Conservation (phyloP, 768 basidiomycete genomes). For the Termitomyces sp. region DNA sequence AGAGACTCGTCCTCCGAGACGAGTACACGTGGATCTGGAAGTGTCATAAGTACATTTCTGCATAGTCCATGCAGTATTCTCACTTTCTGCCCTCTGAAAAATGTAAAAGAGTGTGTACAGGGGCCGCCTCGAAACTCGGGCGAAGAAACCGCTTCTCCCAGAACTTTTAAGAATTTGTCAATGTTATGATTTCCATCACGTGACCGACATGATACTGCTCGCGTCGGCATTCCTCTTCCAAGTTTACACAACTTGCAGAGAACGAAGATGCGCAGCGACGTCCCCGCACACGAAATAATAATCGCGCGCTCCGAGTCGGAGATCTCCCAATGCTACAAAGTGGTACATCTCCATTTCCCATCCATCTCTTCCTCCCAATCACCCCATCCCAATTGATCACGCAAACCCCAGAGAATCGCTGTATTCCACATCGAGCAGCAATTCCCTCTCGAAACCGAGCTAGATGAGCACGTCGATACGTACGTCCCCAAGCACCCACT, state of each 20-base stretch:
- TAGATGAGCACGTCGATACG: constrained; percentile 54
- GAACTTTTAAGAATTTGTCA: constrained; percentile 12
- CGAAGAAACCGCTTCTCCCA: neutral
- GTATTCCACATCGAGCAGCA: constrained; percentile 65
- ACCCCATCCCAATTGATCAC: neutral
- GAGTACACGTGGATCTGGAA: constrained; percentile 9
- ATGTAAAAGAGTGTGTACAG: neutral
- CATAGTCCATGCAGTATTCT: neutral
- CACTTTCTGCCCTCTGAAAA: neutral
- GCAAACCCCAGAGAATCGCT: constrained; percentile 31
- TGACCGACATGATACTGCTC: neutral
- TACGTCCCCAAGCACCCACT: neutral
- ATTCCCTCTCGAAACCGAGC: constrained; percentile 70
- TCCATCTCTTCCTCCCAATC: neutral
- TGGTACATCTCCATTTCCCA: constrained; percentile 29
- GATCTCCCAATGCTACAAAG: constrained; percentile 59
- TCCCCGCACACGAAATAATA: constrained; percentile 56
- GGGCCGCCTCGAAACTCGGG: neutral
- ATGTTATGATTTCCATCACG: constrained; percentile 11
- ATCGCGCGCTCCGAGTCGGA: constrained; percentile 40
- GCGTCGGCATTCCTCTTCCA: neutral
- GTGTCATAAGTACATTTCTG: neutral
- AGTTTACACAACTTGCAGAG: no score
- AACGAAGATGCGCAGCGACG: neutral
- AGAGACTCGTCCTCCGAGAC: constrained; percentile 20